Base-by-base conservation (phyloP, 257 asterid species). In the Salvia miltiorrhiza region DNA sequence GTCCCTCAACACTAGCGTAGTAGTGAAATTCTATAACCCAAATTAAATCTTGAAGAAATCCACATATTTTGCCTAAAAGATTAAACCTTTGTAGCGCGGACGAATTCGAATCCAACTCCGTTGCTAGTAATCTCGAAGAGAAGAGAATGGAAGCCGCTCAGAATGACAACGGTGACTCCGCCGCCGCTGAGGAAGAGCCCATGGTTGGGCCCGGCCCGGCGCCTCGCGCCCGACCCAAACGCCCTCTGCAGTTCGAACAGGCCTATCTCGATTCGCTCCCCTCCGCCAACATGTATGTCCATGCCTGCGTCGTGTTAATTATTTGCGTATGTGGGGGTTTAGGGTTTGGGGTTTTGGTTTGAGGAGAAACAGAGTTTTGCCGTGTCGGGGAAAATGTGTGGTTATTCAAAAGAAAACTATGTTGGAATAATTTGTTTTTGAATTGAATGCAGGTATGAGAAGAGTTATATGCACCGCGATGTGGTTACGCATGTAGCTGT, bases 381-480 rank as follows among this genome's bases (percentile, higher is more conserved):
- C 53, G 5, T 16, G 23, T 48, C 12, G 12, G 17, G 55, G 55
- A 48, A 17, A 48, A 16, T 48, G 8, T 19, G 0, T 49, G 11
- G 5, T 50, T 50, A 21, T 19, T 57, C 20, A 24, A 62, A 39
- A 9, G 7, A 37, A 8, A 61, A 16, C 14, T 28, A 17, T 65
- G 4, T 16, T 45, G 52, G 12, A 0, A 28, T 53, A n/a, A 66
- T 56, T 66, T 58, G 63, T 24, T 32, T 43, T 68, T 30, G 44
- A 54, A 44, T 60, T 52, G 28, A 65, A 64, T 79, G 74, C 77
- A 93, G 99, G 99, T 93, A 93, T 47, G 99, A 93, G 89, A 93
- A 93, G 82, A 93, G 97, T 80, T 93, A 88, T 73, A 94, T 94
- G 99, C 99, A 94, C 62, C 91, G 97, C 24, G 99, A 94, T 76